These are phyloP conservation scores for Metschnikowia cerradonensis DNA, from an alignment of 805 yeast genomes.

Conservation along the genomic window DNA sequence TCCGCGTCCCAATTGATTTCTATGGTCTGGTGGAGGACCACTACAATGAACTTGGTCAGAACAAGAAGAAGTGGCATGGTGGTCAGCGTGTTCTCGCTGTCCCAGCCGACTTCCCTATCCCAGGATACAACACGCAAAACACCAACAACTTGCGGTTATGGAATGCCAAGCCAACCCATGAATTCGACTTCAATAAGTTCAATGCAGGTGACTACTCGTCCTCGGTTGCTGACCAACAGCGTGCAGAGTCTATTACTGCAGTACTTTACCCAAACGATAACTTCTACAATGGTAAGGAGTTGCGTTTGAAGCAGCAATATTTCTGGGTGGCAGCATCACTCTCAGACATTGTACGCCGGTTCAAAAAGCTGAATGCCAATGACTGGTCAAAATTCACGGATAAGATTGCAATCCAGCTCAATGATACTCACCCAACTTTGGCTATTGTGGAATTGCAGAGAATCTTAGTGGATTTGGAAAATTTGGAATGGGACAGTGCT, in stretches of 20 bases:
- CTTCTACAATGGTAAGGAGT: constrained; percentile 85
- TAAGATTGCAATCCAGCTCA: constrained; percentile 85
- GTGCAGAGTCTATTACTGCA: constrained; percentile 89
- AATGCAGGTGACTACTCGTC: constrained; percentile 86
- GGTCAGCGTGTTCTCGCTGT: constrained; percentile 88
- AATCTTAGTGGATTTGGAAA: constrained; percentile 78
- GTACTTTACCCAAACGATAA: constrained; percentile 93
- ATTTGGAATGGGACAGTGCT: constrained; percentile 75
- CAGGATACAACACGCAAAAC: constrained; percentile 78
- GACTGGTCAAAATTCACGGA: constrained; percentile 84
- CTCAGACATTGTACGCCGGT: constrained; percentile 86
- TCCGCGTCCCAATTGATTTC: constrained; percentile 85
- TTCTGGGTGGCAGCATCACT: constrained; percentile 96
- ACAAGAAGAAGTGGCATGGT: constrained; percentile 72
- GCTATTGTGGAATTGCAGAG: constrained; percentile 89
- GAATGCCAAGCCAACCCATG: constrained; percentile 86
- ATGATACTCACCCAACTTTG: constrained; percentile 92
- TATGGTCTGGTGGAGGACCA: constrained; percentile 68
- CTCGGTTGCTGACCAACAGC: constrained; percentile 79
- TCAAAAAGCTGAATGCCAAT: constrained; percentile 64
- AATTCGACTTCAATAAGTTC: constrained; percentile 87
- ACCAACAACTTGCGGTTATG: constrained; percentile 88
- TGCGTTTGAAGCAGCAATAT: constrained; percentile 90
- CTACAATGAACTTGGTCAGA: constrained; percentile 51
- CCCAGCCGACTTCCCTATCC: constrained; percentile 89